Base-by-base conservation (phyloP, 768 basidiomycete genomes). In the Fomitopsis serialis region DNA sequence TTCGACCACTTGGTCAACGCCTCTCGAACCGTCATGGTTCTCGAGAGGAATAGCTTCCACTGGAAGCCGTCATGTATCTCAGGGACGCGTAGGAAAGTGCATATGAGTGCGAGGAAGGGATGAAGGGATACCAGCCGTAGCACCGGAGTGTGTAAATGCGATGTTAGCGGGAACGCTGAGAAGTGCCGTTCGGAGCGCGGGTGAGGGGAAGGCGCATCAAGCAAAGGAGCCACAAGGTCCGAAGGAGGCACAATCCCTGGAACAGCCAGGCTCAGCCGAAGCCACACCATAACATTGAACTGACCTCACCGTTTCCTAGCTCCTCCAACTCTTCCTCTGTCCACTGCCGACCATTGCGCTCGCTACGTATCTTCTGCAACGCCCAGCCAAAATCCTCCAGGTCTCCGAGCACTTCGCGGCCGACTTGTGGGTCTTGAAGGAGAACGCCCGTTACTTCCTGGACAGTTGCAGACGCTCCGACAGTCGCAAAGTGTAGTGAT, bases 121-220 rank as follows among this genome's bases (percentile, higher is more conserved):
- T 92, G 80, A 2, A 85, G 72, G 5, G 87, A 87, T 2, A 92
- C 83, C 42, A 94, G 72, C 1, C 89, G 85, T 37, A 92, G 66
- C 2, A 75, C 68, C 10, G 90, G 84, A 2, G 73, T 72, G 61
- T 87, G 85, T 35, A 87, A 71, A 65, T 87, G 85, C 0, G 79
- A 77, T 1, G 86, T 85, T 58, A 87, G 69, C 8, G 81, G 78
- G 61, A 89, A 90, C 3, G 82, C 75, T 13, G 87, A 86, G 69
- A 89, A 90, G 56, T 80, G 79, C 23, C 78, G 74, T 48, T 77
- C 67, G 42, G 70, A 61, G 2, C 70, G 49, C 21, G 61, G 67
- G 35, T 67, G 64, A 44, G 68, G 59, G 21, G 72, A 62, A 12
- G 75, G 53, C 27, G 71, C 62, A 61, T 76, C 71, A 23, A 87